These are phyloP conservation scores for Dendrobium catenatum DNA, from an alignment of 106 monocot species.

Conservation along the genomic window DNA sequence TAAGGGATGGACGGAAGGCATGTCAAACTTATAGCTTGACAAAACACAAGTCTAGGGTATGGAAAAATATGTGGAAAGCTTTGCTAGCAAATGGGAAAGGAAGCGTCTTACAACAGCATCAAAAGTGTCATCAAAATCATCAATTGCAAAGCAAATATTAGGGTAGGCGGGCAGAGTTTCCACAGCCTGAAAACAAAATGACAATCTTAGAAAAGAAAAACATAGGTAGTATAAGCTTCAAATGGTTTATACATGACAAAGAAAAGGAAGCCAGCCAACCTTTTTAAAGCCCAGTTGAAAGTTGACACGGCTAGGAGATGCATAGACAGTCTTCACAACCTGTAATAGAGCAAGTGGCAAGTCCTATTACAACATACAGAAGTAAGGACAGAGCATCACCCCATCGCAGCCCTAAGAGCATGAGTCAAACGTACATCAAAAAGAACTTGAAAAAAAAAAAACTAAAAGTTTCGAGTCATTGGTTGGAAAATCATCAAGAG, in stretches of 20 bases:
- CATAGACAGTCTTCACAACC: slow-evolving; percentile 97
- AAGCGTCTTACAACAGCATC: slow-evolving; percentile 71
- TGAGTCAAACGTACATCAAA: not conserved
- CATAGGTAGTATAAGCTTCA: not conserved
- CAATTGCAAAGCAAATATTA: slow-evolving; percentile 90
- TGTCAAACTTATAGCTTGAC: not conserved
- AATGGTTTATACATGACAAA: not conserved
- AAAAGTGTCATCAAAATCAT: slow-evolving; percentile 99
- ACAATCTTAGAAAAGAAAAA: not conserved
- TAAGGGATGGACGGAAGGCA: not conserved
- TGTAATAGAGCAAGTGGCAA: slow-evolving; percentile 9
- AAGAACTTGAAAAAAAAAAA: slow-evolving; percentile 2
- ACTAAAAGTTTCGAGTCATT: not conserved
- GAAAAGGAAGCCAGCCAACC: slow-evolving; percentile 25
- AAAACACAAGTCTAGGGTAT: not conserved
- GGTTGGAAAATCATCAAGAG: not conserved
- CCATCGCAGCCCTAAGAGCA: not conserved
- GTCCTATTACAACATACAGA: not conserved
- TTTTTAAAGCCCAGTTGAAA: slow-evolving; percentile 83
- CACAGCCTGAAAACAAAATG: slow-evolving; percentile 44
- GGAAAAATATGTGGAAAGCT: not conserved
- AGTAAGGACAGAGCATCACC: not conserved
- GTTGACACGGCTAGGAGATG: slow-evolving; percentile 94
- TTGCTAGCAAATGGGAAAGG: not conserved
- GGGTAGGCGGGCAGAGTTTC: slow-evolving; percentile 92